Evolutionary conservation across 306 rosid species (phyloP), one percentile per base, ranked within the genome.

Genomic region (Purshia tridentata): DNA sequence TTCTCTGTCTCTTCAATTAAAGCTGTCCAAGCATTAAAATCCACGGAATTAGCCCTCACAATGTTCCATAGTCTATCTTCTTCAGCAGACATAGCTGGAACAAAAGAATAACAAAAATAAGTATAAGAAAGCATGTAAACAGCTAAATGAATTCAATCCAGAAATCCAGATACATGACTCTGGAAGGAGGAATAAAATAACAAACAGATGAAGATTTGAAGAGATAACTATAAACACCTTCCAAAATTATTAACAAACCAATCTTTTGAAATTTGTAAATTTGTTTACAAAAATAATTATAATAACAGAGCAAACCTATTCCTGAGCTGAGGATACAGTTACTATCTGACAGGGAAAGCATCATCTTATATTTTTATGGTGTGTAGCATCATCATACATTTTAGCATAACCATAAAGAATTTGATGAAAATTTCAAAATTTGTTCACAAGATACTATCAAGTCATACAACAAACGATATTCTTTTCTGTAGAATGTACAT

Each of bases 1-100:
- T 87, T 95, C 86, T 95, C 99, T 16, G 99, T 90, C 84, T 92
- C 99, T 75, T 95, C 99, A 51, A 95, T 89, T 86, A 95, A 82
- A 73, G 97, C 65, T 56, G 93, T 95, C 99, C 99, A 95, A 12
- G 96, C 86, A 83, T 88, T 91, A 76, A 95, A 95, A 88, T 95
- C 99, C 77, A 90, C 58, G 53, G 99, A 91, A 87, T 90, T 90
- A 37, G 97, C 92, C 67, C 90, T 87, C 74, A 95, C 97, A 77
- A 90, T 90, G 86, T 87, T 95, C 99, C 99, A 95, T 29, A 95
- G 76, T 69, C 97, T 81, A 55, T 92, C 99, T 87, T 91, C 98
- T 82, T 95, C 99, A 2, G 90, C 90, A 79, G 98, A 90, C 84
- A 90, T 56, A 20, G 88, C 87, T 81, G 84, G 85, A 74, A 78